Evolutionary conservation across 495 filamentous ascomycete genomes (phyloP), one percentile per base, ranked within the genome.

Genomic region (Podospora conica): DNA sequence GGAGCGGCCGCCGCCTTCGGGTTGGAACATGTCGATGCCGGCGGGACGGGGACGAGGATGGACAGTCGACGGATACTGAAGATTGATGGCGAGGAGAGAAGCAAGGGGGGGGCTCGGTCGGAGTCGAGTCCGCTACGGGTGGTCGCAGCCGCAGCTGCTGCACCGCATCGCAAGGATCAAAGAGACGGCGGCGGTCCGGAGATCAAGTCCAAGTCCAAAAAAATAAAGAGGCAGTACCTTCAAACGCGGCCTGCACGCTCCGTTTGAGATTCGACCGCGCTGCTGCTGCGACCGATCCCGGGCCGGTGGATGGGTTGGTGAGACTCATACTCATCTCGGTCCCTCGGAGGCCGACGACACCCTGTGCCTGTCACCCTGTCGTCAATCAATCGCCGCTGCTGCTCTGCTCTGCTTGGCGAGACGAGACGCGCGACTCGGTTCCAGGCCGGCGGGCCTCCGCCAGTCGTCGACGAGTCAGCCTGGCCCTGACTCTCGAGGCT

Each of bases 161-260:
- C 63, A 58, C 23, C 31, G 40, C 63, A 58, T 58, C 61, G 56
- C 61, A 64, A 29, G 61, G 61, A 55, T 56, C 68, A 65, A 55
- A 10, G 22, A 53, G 55, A 48, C 74, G 28, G 60, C 60, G 55
- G 62, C 48, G 60, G 65, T n/a, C n/a, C n/a, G n/a, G n/a, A n/a
- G n/a, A n/a, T n/a, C n/a, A n/a, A n/a, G n/a, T n/a, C n/a, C n/a
- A n/a, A n/a, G n/a, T n/a, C n/a, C n/a, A n/a, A 72, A 54, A 64
- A 25, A 64, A 60, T 25, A 33, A 55, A 40, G 29, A 20, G 33
- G 29, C 23, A n/a, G 31, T 86, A 93, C 91, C 91, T 83, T 93
- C 90, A 79, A 92, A 91, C 66, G 86, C 85, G 68, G 87, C 85
- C 81, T 90, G 88, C 68, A 91, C 85, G 70, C 82, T 89, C 76